A percentile compares a stretch with the other conserved stretches of the same genome.
These are phyloP conservation scores for Eragrostis tef DNA, from an alignment of 202 grass and related monocot genomes.

Conservation along the genomic window DNA sequence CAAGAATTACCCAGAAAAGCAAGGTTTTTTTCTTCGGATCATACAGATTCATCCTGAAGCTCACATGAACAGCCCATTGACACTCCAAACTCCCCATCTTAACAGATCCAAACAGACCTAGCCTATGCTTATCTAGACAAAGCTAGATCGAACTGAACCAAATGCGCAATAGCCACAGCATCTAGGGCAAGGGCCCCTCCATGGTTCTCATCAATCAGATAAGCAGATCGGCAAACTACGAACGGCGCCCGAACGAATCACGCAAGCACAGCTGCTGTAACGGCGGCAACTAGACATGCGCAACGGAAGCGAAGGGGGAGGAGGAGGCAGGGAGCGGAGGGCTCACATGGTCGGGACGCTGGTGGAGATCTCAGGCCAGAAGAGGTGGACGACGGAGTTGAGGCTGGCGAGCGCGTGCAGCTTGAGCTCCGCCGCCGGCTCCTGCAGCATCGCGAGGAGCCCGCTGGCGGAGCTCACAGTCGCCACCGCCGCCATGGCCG, in stretches of 20 bases:
- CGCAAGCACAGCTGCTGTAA: slow-evolving; percentile 4
- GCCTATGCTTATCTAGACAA: not conserved
- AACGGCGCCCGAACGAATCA: slow-evolving; percentile 28
- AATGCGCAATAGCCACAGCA: slow-evolving; percentile 9
- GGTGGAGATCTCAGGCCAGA: slow-evolving; percentile 99
- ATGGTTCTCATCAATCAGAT: not conserved
- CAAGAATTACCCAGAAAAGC: not conserved
- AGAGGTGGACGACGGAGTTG: slow-evolving; percentile 91
- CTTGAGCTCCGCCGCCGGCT: slow-evolving; percentile 88
- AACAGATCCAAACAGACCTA: slow-evolving; percentile 42
- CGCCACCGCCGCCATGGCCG: slow-evolving; percentile 59
- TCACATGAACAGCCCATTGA: not conserved
- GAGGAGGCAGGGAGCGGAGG: not conserved
- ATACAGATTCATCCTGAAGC: not conserved
- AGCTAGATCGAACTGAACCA: slow-evolving; percentile 44
- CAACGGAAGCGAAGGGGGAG: not conserved
- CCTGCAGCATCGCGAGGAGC: slow-evolving; percentile 89
- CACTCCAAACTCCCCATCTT: not conserved
- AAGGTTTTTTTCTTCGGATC: not conserved
- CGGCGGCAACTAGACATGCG: slow-evolving; percentile 2
- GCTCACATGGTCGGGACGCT: slow-evolving; percentile 91
- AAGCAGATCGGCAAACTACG: slow-evolving; percentile 37
- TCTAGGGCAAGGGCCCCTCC: slow-evolving; percentile 15
- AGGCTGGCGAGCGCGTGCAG: slow-evolving; percentile 86
- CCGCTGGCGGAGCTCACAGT: slow-evolving; percentile 93